Conservation (phyloP, 78 protist genomes). For the Cavenderia fasciculata region DNA sequence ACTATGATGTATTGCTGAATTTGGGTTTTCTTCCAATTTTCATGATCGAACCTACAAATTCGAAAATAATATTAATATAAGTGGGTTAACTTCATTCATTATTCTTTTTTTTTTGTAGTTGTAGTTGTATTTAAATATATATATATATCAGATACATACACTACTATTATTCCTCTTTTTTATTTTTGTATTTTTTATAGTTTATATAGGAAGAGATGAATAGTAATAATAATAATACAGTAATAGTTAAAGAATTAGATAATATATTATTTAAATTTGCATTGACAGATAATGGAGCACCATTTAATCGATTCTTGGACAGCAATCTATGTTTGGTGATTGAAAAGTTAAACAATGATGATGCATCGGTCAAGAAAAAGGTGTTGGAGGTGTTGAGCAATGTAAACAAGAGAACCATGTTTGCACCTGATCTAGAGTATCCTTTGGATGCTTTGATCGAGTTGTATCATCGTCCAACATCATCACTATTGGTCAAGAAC, state of each 20-base stretch:
- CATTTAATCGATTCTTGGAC: slow-evolving; percentile 37
- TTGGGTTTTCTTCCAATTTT: too few species aligned
- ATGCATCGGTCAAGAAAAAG: slow-evolving; percentile 39
- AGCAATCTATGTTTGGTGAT: not conserved
- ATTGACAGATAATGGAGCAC: slow-evolving; percentile 25
- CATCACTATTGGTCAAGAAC: slow-evolving; percentile 4
- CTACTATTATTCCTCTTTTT: too few species aligned
- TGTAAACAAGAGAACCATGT: slow-evolving; percentile 30
- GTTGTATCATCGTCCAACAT: not conserved
- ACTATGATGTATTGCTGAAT: too few species aligned
- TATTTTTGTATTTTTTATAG: too few species aligned
- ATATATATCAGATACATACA: too few species aligned
- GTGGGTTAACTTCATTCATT: too few species aligned
- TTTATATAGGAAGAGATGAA: too few species aligned
- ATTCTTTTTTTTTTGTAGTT: too few species aligned
- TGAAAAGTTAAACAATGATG: not conserved
- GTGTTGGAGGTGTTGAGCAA: slow-evolving; percentile 74
- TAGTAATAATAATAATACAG: too few species aligned
- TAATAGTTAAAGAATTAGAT: slow-evolving; percentile 57
- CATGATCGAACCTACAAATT: too few species aligned
- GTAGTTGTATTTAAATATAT: too few species aligned
- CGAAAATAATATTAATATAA: too few species aligned
- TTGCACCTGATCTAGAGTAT: slow-evolving; percentile 1
- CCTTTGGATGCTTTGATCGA: slow-evolving; percentile 35
- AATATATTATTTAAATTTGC: slow-evolving; percentile 67